Conservation (phyloP, 2,329 filamentous ascomycete species). For the Aspergillus sp. region DNA sequence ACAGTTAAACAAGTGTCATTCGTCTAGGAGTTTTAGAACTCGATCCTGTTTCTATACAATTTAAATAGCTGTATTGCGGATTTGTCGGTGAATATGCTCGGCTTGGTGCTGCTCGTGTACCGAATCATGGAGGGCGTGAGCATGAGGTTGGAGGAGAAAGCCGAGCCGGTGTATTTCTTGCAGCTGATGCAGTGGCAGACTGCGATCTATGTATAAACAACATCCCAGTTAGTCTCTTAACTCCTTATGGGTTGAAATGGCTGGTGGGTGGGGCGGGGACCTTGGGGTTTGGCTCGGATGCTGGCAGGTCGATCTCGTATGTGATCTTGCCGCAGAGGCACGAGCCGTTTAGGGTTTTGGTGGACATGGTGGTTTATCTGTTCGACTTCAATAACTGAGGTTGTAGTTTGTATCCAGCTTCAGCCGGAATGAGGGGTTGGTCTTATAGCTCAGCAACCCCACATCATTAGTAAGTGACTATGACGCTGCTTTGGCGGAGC, state of each 20-base stretch:
- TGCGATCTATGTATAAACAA: constrained; percentile 11
- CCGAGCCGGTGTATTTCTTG: constrained; percentile 26
- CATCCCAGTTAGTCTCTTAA: background rate
- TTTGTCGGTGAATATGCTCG: constrained; percentile 21
- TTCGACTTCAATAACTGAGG: background rate
- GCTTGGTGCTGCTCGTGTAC: constrained; percentile 18
- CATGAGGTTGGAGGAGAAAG: constrained; percentile 26
- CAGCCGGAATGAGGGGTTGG: background rate
- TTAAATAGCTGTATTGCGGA: too few species aligned
- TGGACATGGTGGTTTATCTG: constrained; percentile 10
- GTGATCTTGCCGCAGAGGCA: constrained; percentile 13
- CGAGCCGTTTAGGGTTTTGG: constrained; percentile 9
- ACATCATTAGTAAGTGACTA: too few species aligned
- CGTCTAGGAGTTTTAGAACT: too few species aligned
- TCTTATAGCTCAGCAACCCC: too few species aligned
- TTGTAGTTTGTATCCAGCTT: background rate
- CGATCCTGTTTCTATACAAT: too few species aligned
- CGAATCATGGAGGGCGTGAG: constrained; percentile 13
- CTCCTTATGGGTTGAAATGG: too few species aligned
- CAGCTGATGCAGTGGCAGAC: constrained; percentile 27
- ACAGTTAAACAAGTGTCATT: too few species aligned
- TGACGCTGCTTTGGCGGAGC: too few species aligned
- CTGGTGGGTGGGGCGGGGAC: constrained; percentile 3
- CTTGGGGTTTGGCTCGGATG: constrained; percentile 18
- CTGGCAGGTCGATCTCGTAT: constrained; percentile 17